Base-by-base conservation (phyloP, 1,139 yeast genomes). In the Zygosaccharomyces sapae region DNA sequence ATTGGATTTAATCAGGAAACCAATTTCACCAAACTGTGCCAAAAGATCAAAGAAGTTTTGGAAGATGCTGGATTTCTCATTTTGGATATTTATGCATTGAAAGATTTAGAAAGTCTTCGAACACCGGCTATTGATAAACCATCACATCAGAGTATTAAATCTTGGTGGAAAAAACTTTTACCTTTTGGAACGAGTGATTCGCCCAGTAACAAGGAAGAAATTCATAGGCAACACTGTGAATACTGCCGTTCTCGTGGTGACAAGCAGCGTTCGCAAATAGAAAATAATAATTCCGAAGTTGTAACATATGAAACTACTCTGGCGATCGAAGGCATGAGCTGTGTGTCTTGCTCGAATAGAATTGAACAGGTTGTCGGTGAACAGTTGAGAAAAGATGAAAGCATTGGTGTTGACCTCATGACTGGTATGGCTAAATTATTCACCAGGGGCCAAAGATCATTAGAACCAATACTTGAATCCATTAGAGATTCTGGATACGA, bases 251-350 rank as follows among this genome's bases (percentile, higher is more conserved):
- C 55, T 33, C 57, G 54, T 4, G 51, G 51, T 13, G 39, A 29
- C 40, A 13, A 33, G 38, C 22, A 5, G 30, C 33, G n/a, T 33
- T n/a, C 25, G 3, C 33, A 44, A 13, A 19, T 2, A 30, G 47
- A 45, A 7, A 51, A 47, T 7, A 50, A 55, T 8, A 43, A 50
- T 13, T 47, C 52, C 8, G 53, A 54, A 50, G 50, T 51, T 7
- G 50, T 51, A 3, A 39, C 58, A 1, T 76, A 63, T 53, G 61
- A 76, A 44, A 88, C 84, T 0, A 74, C 78, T 1, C 75, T 79
- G 47, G 68, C 80, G 4, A 70, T 83, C 41, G 73, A 75, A 4
- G 88, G 86, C 1, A 81, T 83, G 87, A 74, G 86, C 0, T 81
- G 88, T 58, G 75, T 83, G 1, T 68, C 83, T 2, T 82, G 88